Base-by-base conservation (phyloP, 495 filamentous ascomycete species). In the Podospora comata region DNA sequence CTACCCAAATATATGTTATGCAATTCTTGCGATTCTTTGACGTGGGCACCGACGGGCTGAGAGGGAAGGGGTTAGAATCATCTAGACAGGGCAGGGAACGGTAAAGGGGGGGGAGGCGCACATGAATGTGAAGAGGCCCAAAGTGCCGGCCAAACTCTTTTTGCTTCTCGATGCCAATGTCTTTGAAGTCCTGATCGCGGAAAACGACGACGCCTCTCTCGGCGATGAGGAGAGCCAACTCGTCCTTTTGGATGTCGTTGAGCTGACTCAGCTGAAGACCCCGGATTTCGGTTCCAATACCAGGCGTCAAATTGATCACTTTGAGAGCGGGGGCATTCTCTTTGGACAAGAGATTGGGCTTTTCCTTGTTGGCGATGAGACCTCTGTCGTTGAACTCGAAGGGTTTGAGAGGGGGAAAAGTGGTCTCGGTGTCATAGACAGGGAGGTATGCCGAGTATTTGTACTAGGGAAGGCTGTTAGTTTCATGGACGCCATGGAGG, bases 171-270 rank as follows among this genome's bases (percentile, higher is more conserved):
- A 82, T 68, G 23, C 77, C 78, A 68, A 91, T 88, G 71, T 89
- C 85, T 32, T 90, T 81, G 73, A 88, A 85, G 66, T 86, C 80
- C 77, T 92, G 90, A 34, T 84, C 81, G 15, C 90, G 85, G 80
- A 92, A 91, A 71, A 92, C 85, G 3, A 93, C 89, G 4, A 92
- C 90, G 9, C 90, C 90, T 32, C 90, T 83, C 62, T 85, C 87
- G 27, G 91, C 86, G 66, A 92, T 85, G 54, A 94, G 78, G 6
- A 89, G 82, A 2, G 91, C 91, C 3, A 93, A 82, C 62, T 94
- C 91, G 73, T 93, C 87, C 75, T 90, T 91, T 71, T 92, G 90
- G 1, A 81, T 82, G 70, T 91, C 86, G 6, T 80, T 88, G 59
- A 94, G 82, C 65, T 85, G 83, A 13, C 86, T 83, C 11, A 94